These are phyloP conservation scores for Pseudonitzschia delicatissima DNA, from an alignment of 108 stramenopile species.

Conservation along the genomic window DNA sequence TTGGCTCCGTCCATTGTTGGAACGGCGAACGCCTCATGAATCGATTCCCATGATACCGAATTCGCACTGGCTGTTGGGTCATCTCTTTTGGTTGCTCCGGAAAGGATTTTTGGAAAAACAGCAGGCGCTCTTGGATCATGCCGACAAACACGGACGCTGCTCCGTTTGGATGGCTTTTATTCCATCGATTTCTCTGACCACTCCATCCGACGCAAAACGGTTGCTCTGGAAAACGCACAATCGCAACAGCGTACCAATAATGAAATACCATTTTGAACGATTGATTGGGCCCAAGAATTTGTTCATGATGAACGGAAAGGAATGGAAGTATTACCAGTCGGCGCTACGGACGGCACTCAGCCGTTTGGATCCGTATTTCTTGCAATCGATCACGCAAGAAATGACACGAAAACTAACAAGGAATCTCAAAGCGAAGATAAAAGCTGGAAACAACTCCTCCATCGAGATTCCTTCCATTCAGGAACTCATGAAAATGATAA, in stretches of 20 bases:
- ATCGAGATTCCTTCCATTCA: not conserved
- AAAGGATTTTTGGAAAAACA: not conserved
- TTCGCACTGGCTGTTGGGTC: slow-evolving; percentile 3
- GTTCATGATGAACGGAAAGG: slow-evolving; percentile 16
- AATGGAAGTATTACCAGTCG: slow-evolving; percentile 31
- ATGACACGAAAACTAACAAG: not conserved
- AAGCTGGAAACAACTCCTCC: not conserved
- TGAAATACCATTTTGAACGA: slow-evolving; percentile 10
- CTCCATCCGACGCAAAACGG: slow-evolving; percentile 9
- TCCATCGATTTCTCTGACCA: slow-evolving; percentile 12
- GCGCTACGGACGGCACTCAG: slow-evolving; percentile 17
- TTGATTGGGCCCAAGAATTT: slow-evolving; percentile 24
- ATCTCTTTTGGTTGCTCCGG: slow-evolving; percentile 10
- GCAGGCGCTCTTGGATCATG: slow-evolving; percentile 15
- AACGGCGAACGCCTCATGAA: not conserved
- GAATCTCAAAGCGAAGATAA: not conserved
- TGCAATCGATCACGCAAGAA: not conserved
- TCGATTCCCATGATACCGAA: slow-evolving; percentile 13
- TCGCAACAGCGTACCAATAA: slow-evolving; percentile 6
- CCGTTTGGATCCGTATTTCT: not conserved
- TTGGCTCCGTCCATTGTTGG: not conserved
- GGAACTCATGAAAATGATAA: slow-evolving; percentile 21
- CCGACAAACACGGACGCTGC: slow-evolving; percentile 27
- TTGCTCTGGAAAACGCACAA: slow-evolving; percentile 9
- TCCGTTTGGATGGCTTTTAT: slow-evolving; percentile 30